Conservation (phyloP, 2,329 filamentous ascomycete species). For the Hypomyces perniciosus region DNA sequence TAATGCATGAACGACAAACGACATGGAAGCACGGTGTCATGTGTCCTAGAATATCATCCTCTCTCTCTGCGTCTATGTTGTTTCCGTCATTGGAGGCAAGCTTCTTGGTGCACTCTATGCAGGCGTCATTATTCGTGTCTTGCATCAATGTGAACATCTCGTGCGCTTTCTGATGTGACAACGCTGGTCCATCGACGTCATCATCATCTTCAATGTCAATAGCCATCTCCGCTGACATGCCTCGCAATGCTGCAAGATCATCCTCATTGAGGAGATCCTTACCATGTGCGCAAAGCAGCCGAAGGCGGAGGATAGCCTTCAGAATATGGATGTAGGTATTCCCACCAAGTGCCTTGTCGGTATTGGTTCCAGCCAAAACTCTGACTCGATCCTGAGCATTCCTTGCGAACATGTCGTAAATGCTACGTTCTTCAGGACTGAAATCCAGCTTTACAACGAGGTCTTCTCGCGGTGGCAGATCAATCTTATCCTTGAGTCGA, state of each 20-base stretch:
- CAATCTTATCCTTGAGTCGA: conserved; percentile 84
- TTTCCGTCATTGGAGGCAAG: conserved; percentile 52
- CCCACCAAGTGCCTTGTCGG: conserved; percentile 65
- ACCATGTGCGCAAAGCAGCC: conserved; percentile 90
- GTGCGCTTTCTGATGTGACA: conserved; percentile 70
- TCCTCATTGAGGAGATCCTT: conserved; percentile 80
- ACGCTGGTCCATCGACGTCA: conserved; percentile 49
- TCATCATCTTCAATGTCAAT: conserved; percentile 84
- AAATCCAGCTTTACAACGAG: conserved; percentile 70
- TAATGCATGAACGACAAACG: conserved; percentile 70
- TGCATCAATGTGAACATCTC: conserved; percentile 80
- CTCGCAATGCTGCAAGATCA: conserved; percentile 73
- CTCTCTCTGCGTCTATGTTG: conserved; percentile 51
- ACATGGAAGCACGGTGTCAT: conserved; percentile 87
- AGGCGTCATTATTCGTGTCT: conserved; percentile 71
- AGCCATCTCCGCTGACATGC: conserved; percentile 74
- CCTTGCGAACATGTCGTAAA: conserved; percentile 81
- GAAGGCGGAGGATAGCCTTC: conserved; percentile 82
- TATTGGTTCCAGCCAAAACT: conserved; percentile 55
- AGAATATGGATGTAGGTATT: conserved; percentile 91
- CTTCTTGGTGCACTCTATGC: conserved; percentile 62
- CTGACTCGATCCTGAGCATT: conserved; percentile 76
- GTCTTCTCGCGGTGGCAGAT: conserved; percentile 70
- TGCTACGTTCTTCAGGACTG: conserved; percentile 61
- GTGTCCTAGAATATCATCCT: conserved; percentile 63